phyloP scores from a whole-genome alignment of 2,329 filamentous ascomycete species.

The Aspergillus sp. region DNA sequence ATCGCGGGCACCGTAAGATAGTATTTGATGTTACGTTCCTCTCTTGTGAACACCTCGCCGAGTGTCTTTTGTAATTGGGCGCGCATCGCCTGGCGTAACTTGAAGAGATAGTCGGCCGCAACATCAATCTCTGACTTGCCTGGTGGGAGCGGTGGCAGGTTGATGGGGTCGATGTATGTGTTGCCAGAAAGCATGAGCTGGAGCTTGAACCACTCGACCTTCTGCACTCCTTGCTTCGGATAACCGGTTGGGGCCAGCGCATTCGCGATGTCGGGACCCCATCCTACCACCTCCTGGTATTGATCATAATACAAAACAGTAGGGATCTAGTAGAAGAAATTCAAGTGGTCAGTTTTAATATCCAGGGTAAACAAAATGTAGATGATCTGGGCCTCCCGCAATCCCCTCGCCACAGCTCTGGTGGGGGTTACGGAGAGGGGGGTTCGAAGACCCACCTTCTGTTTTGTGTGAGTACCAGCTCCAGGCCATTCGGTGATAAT shows the following conservation, averaged over 20 bases:
- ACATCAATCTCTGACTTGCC: conserved; percentile 99
- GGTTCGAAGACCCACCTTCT: conserved; percentile 67
- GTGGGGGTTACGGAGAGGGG: background rate
- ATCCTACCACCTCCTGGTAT: conserved; percentile 99
- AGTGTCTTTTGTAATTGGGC: conserved; percentile 93
- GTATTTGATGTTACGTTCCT: conserved; percentile 97
- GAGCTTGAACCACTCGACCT: conserved; percentile 99
- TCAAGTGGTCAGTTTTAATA: conserved; percentile 11
- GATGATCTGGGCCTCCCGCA: conserved; percentile 2
- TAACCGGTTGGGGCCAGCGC: conserved; percentile 95
- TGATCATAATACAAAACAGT: conserved; percentile 99
- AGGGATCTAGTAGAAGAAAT: conserved; percentile 65
- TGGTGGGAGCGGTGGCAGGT: conserved; percentile 92
- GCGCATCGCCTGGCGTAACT: conserved; percentile 94
- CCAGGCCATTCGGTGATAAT: conserved; percentile 99
- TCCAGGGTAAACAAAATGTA: background rate
- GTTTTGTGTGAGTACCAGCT: conserved; percentile 95
- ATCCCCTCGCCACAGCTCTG: background rate
- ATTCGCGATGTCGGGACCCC: conserved; percentile 97
- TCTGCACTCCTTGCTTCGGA: conserved; percentile 95
- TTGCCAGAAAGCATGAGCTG: conserved; percentile 98
- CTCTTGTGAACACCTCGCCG: conserved; percentile 95
- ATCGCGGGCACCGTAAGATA: conserved; percentile 98
- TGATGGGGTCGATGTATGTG: conserved; percentile 98
- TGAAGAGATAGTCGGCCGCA: conserved; percentile 98